Evolutionary conservation across 2,329 filamentous ascomycete species (phyloP).

Genomic region (Botrytis paeoniae): DNA sequence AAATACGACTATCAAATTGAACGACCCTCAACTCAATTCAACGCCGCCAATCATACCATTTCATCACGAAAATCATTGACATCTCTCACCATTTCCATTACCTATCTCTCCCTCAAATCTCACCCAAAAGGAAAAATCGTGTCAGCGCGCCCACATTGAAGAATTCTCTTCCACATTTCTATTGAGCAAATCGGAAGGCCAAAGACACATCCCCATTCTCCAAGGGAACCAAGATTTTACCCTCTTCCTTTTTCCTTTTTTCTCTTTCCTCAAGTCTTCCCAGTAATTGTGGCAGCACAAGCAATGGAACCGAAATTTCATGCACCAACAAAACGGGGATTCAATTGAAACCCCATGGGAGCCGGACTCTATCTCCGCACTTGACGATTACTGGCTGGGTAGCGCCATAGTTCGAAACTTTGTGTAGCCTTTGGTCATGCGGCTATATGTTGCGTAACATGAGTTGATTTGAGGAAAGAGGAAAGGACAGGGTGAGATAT

Average conservation of each 20-base stretch:
- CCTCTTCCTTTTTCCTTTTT: not conserved
- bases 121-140: not conserved
- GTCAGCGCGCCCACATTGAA: not conserved
- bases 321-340: conserved; percentile 10
- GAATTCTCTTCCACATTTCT: not conserved
- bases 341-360: conserved; percentile 1
- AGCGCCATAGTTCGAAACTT: not conserved
- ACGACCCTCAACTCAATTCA: not conserved
- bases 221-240: not conserved
- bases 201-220: not conserved
- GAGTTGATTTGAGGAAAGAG: not conserved
- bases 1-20: not conserved
- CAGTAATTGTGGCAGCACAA: not conserved
- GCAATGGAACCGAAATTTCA: not conserved
- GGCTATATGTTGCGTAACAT: conserved; percentile 12
- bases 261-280: not conserved
- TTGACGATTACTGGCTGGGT: not conserved
- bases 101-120: not conserved
- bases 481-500: conserved; percentile 13
- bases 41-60: conserved; percentile 13
- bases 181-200: not conserved
- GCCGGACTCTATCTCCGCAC: conserved; percentile 7
- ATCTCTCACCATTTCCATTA: not conserved
- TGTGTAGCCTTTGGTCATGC: conserved; percentile 17
- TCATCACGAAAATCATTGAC: conserved; percentile 3